These are phyloP conservation scores for Fusarium agapanthi DNA, from an alignment of 2,329 filamentous ascomycete genomes.

Conservation along the genomic window DNA sequence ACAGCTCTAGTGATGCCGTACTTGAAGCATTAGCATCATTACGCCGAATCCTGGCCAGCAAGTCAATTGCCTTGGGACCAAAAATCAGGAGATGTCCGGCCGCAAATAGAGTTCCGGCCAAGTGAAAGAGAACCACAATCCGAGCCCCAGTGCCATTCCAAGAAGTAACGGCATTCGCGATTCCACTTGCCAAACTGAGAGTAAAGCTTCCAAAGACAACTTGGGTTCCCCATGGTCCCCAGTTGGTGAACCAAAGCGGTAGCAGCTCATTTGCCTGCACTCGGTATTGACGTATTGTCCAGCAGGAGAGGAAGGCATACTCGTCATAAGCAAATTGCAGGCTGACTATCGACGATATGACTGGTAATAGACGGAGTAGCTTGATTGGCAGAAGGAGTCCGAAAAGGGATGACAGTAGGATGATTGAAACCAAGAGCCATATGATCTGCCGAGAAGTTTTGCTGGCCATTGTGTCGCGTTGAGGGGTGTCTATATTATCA, in stretches of 20 bases:
- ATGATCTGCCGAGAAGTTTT: background rate
- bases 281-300: background rate
- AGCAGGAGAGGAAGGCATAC: background rate
- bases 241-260: background rate
- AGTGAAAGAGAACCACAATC: background rate
- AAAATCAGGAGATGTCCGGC: accelerated
- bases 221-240: background rate
- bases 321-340: background rate
- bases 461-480: background rate
- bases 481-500: accelerated
- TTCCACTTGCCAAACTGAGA: background rate
- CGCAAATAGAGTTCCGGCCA: background rate
- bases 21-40: background rate
- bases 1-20: background rate
- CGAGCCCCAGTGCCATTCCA: background rate
- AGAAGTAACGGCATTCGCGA: background rate
- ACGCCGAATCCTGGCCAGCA: background rate
- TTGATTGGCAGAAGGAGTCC: background rate
- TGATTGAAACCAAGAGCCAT: background rate
- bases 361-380: background rate
- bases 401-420: accelerated
- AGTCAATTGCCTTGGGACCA: background rate
- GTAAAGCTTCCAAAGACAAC: background rate
- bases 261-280: background rate
- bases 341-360: background rate